Evolutionary conservation across 768 basidiomycete species (phyloP).

Genomic region (Psilocybe cubensis): DNA sequence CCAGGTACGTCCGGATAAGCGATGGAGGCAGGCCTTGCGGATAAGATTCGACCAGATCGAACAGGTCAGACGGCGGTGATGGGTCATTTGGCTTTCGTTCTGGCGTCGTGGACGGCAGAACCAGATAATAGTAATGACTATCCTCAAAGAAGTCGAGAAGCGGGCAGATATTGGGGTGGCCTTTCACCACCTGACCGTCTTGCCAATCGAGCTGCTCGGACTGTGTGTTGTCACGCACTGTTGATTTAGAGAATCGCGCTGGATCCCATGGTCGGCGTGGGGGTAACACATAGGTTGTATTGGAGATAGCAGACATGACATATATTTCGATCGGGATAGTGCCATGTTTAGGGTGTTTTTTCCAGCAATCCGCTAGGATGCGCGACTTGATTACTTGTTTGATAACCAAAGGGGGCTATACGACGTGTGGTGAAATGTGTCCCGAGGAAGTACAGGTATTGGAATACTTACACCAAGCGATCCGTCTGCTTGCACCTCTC

Average conservation of each 20-base stretch:
- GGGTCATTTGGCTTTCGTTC: constrained; percentile 55
- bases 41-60: constrained; percentile 91
- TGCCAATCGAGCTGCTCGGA: constrained; percentile 54
- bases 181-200: constrained; percentile 73
- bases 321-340: constrained; percentile 99
- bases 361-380: constrained; percentile 99
- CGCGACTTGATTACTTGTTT: constrained; percentile 99
- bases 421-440: constrained; percentile 21
- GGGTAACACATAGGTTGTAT: constrained; percentile 79
- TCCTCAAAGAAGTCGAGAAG: constrained; percentile 98
- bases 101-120: constrained; percentile 78
- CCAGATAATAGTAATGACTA: constrained; percentile 92
- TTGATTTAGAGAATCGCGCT: constrained; percentile 42
- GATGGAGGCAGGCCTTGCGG: constrained; percentile 82
- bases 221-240: constrained; percentile 3
- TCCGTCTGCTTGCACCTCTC: constrained; percentile 76
- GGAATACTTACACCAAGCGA: constrained; percentile 74
- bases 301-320: constrained; percentile 89
- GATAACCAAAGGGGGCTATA: constrained; percentile 87
- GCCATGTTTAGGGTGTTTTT: constrained; percentile 91
- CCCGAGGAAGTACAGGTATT: constrained; percentile 17
- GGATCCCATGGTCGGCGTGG: constrained; percentile 86
- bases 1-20: constrained; percentile 81
- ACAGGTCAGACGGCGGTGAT: constrained; percentile 78
- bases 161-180: constrained; percentile 95